Base-by-base conservation (phyloP, 352 stramenopile species). In the Phytophthora pini region DNA sequence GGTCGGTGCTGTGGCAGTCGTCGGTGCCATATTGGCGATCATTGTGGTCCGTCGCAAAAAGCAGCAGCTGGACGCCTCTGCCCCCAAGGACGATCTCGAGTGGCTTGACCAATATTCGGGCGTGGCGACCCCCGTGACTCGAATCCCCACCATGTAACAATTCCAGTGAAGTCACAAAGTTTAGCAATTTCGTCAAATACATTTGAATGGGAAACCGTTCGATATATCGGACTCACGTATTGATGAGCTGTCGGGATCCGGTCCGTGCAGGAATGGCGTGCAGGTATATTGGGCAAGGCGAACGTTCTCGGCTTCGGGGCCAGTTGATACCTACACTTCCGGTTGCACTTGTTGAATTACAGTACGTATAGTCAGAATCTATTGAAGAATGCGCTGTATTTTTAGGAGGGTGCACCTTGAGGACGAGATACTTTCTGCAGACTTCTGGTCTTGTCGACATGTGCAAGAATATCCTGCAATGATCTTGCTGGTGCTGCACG, bases 11-110 rank as follows among this genome's bases (percentile, higher is more conserved):
- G 54, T 73, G 9, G 70, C 61, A 8, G 59, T 69, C 4, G 26
- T 71, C 11, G 73, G 55, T 5, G 70, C 56, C n/a, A 45, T 73
- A n/a, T 51, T 59, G 32, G 67, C 71, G 5, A 67, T 84, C 49
- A 68, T 85, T 44, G 61, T 80, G 5, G 49, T 82, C 22, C 80
- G 76, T 55, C 77, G 76, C 55, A 87, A 87, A 68, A 84, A 89
- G 72, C 51, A 80, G 56, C 31, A 79, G 49, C 45, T 87, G 29
- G 78, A 89, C 13, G 68, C 41, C 22, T 43, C 44, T 20, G 57
- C 68, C 24, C 15, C 51, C 39, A 77, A 75, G 56, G 56, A 71
- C 40, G 65, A 70, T 36, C 41, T 81, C 31, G 61, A 68, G 29
- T 57, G 61, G 61, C 36, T 57, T 29, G 53, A 68, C 12, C 40